Evolutionary conservation across 1,284 basidiomycete genomes (phyloP).

Genomic region (Leccinum fallax): DNA sequence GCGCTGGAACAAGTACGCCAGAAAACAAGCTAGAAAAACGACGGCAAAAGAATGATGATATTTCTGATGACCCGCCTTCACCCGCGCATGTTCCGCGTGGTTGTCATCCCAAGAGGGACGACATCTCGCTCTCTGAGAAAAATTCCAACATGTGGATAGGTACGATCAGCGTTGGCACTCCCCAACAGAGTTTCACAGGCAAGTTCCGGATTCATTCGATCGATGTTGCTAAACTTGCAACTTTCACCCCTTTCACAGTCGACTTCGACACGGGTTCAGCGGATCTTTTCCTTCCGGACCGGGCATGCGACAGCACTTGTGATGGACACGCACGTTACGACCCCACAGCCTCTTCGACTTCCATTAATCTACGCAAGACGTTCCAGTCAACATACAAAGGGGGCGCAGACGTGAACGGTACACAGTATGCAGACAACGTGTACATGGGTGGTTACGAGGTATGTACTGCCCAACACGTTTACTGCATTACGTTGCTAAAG

Average conservation of each 20-base stretch:
- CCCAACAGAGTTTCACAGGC: slow-evolving; percentile 38
- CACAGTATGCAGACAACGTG: slow-evolving; percentile 38
- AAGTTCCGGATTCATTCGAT: slow-evolving; percentile 4
- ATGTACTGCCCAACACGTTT: slow-evolving; percentile 10
- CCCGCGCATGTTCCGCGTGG: not conserved
- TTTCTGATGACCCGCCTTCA: not conserved
- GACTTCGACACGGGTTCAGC: slow-evolving; percentile 42
- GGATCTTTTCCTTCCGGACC: slow-evolving; percentile 41
- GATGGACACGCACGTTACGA: slow-evolving; percentile 39
- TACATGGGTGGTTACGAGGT: slow-evolving; percentile 37
- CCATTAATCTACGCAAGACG: slow-evolving; percentile 22
- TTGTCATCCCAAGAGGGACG: slow-evolving; percentile 12
- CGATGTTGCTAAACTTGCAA: not conserved
- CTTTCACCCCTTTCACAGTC: slow-evolving; percentile 32
- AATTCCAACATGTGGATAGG: slow-evolving; percentile 41
- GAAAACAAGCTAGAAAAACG: slow-evolving; percentile 10
- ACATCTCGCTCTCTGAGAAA: slow-evolving; percentile 36
- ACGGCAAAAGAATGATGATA: slow-evolving; percentile 6
- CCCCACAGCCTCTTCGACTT: slow-evolving; percentile 34
- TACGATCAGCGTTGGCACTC: slow-evolving; percentile 44
- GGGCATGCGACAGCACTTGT: slow-evolving; percentile 40
- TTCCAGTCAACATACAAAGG: slow-evolving; percentile 35
- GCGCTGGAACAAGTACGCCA: not conserved
- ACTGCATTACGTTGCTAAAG: not conserved
- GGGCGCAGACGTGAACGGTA: slow-evolving; percentile 37